phyloP scores from a whole-genome alignment of 768 basidiomycete genomes.

The Serendipita indica region DNA sequence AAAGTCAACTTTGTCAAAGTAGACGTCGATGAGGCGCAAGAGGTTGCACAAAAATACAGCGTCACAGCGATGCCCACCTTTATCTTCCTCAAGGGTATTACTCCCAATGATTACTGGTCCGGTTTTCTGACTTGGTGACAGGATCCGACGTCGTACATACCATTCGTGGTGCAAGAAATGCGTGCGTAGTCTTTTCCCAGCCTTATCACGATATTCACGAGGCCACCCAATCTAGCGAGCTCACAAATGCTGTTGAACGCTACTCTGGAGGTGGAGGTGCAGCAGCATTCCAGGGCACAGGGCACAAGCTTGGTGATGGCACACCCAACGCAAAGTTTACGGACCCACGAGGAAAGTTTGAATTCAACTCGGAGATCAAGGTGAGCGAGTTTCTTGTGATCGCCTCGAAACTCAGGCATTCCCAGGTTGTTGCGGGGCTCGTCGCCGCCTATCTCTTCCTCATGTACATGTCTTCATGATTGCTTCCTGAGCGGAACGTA shows the following conservation, averaged over 20 bases:
- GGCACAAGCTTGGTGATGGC: background rate
- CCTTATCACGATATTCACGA: background rate
- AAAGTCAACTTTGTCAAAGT: conserved; percentile 8
- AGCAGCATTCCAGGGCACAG: background rate
- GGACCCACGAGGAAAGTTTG: background rate
- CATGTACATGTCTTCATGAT: no score
- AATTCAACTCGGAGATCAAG: background rate
- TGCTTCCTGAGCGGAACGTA: no score
- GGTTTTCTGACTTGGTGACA: background rate
- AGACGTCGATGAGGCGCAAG: background rate
- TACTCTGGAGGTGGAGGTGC: background rate
- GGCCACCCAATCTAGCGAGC: background rate
- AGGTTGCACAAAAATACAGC: conserved; percentile 1
- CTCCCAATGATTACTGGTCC: background rate
- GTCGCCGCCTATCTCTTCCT: background rate
- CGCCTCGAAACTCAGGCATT: no score
- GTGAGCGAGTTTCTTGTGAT: background rate
- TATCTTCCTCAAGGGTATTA: background rate
- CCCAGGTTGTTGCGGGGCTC: background rate
- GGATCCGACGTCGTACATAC: background rate
- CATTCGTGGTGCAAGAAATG: background rate
- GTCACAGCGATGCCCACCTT: conserved; percentile 3
- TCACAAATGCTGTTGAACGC: background rate
- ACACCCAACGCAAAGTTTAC: background rate
- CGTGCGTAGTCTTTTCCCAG: background rate